Conservation (phyloP, 805 yeast species). For the Candida broadrunensis region DNA sequence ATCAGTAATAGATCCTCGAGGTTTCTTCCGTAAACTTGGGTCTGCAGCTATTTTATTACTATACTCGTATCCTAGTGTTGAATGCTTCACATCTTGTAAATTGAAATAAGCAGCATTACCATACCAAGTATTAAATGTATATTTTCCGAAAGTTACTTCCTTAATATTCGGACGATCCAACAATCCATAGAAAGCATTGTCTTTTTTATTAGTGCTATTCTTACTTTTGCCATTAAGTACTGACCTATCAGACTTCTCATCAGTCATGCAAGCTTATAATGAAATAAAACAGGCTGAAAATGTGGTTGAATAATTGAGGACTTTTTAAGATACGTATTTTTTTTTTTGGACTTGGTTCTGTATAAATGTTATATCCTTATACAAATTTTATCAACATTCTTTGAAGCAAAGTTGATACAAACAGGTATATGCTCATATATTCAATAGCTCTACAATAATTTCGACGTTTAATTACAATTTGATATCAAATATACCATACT, state of each 20-base stretch:
- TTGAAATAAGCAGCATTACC: conserved; percentile 77
- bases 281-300: too few relatives aligned
- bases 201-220: conserved; percentile 14
- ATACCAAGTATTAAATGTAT: conserved; percentile 79
- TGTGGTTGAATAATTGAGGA: too few relatives aligned
- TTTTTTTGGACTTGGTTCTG: too few relatives aligned
- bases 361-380: too few relatives aligned
- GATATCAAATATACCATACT: too few relatives aligned
- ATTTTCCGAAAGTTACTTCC: conserved; percentile 64
- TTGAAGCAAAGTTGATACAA: too few relatives aligned
- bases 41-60: conserved; percentile 14
- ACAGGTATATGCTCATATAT: too few relatives aligned
- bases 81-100: conserved; percentile 28
- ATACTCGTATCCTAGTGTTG: conserved; percentile 43
- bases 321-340: too few relatives aligned
- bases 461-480: too few relatives aligned
- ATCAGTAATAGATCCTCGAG: neutral
- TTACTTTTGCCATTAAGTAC: neutral
- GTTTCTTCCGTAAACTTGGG: conserved; percentile 11
- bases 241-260: neutral
- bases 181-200: conserved; percentile 56
- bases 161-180: conserved; percentile 60
- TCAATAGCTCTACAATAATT: too few relatives aligned
- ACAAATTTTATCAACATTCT: too few relatives aligned
- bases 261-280: neutral